Conservation (phyloP, 805 yeast genomes). For the Lipomyces japonicus region DNA sequence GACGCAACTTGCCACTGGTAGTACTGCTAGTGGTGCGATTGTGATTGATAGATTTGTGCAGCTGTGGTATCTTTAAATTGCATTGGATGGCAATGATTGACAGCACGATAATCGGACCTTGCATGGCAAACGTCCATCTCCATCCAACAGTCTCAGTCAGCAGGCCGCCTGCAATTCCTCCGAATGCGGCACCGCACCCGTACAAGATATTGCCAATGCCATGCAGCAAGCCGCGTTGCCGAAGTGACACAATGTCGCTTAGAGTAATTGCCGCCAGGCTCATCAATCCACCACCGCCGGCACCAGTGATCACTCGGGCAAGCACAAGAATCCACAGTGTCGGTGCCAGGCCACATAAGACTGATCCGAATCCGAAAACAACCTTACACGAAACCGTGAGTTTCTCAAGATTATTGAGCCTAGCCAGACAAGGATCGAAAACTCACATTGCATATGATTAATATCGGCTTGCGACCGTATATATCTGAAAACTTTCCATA, state of each 20-base stretch:
- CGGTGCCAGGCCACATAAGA: constrained; percentile 46
- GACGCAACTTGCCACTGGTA: constrained; percentile 46
- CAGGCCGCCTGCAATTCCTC: constrained; percentile 59
- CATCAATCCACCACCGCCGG: constrained; percentile 88
- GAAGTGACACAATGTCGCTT: constrained; percentile 68
- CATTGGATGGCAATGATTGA: constrained; percentile 37
- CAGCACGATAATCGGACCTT: constrained; percentile 42
- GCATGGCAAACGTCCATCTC: constrained; percentile 49
- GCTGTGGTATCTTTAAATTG: constrained; percentile 31
- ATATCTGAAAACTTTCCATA: constrained; percentile 71
- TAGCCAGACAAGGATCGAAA: constrained; percentile 46
- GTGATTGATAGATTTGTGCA: too few species aligned
- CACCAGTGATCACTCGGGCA: constrained; percentile 68
- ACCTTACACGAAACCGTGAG: constrained; percentile 37
- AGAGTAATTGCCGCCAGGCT: constrained; percentile 70
- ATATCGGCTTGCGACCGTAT: constrained; percentile 41
- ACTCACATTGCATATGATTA: constrained; percentile 43
- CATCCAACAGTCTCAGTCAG: constrained; percentile 56
- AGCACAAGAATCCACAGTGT: constrained; percentile 38
- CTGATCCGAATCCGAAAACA: constrained; percentile 50
- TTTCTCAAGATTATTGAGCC: not conserved
- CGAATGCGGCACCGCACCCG: constrained; percentile 71
- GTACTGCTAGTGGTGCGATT: too few species aligned
- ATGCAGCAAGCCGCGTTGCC: constrained; percentile 77
- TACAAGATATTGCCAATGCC: constrained; percentile 75